These are phyloP conservation scores for Magnolia sinica DNA, from an alignment of 164 flowering plant species.

Conservation along the genomic window DNA sequence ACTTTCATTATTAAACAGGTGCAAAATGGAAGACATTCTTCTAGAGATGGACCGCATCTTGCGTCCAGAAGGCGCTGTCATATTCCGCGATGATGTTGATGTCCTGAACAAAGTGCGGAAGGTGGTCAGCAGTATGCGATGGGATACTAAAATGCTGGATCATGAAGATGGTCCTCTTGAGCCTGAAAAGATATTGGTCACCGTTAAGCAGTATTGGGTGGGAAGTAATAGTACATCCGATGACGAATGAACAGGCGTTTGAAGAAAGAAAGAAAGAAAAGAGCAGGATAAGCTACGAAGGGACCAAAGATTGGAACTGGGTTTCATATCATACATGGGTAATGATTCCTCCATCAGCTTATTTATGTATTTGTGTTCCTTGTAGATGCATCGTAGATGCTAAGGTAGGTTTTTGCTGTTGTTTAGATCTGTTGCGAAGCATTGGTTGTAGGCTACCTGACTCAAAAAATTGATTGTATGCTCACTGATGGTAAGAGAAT, in stretches of 20 bases:
- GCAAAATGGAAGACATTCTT: conserved; percentile 68
- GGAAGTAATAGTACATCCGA: conserved; percentile 47
- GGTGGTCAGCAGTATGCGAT: conserved; percentile 60
- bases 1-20: conserved; percentile 34
- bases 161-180: conserved; percentile 83
- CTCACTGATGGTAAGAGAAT: neutral
- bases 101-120: conserved; percentile 60
- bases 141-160: conserved; percentile 63
- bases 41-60: conserved; percentile 83
- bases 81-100: conserved; percentile 67
- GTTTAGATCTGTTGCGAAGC: neutral
- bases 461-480: neutral
- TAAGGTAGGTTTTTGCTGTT: neutral
- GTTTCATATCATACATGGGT: neutral
- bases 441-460: neutral
- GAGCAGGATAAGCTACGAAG: neutral
- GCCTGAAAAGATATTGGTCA: conserved; percentile 69
- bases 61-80: conserved; percentile 75
- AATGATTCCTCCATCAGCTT: neutral
- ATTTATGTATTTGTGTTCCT: neutral
- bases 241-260: conserved; percentile 14
- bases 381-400: neutral
- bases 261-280: neutral
- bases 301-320: neutral
- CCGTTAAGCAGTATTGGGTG: conserved; percentile 75